Evolutionary conservation across 1,284 basidiomycete genomes (phyloP), one percentile per base, ranked within the genome.

Genomic region (Moesziomyces antarcticus): DNA sequence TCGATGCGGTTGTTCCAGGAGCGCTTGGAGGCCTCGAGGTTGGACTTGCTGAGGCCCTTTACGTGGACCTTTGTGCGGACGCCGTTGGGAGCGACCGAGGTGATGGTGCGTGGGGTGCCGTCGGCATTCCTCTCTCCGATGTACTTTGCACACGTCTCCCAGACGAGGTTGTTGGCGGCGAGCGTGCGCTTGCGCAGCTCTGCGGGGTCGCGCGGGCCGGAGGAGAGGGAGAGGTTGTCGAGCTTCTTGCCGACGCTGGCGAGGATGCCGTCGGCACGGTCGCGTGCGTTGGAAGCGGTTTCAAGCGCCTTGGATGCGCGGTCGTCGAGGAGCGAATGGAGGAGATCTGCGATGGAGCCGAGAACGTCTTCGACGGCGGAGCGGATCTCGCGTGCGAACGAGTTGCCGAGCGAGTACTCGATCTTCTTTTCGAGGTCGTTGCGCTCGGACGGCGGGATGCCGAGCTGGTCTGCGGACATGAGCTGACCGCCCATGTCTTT

Each of bases 301-400:
- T 70, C 48, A n/a, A 79, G 68, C 1, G 68, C 78, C 27, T 59
- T 55, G 25, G 67, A 73, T 1, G 78, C 75, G 3, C 72, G 56
- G 16, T 60, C 49, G 44, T 79, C 75, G 62, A 79, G 67, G 7
- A 79, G 70, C 21, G 75, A 78, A 40, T 79, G 78, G 35, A 77
- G 67, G 5, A 79, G 62, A n/a, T 78, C 70, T 16, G 73, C 73
- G n/a, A 76, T 65, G 48, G 58, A 54, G 16, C 69, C 73, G 22
- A 78, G 50, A 5, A 79, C 66, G 40, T 74, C 71, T 48, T 66
- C 60, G 13, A 68, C 62, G 18, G 71, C 70, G 5, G 59, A 57
- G 2, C 71, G 64, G 22, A 79, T 57, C 44, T 78, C 75, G 18
- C 61, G 47, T 3, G 73, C 78, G 51, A 76, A 79, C 1, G 71